Evolutionary conservation across 2,329 filamentous ascomycete genomes (phyloP), one percentile per base, ranked within the genome.

Genomic region (Aspergillus brasiliensis): DNA sequence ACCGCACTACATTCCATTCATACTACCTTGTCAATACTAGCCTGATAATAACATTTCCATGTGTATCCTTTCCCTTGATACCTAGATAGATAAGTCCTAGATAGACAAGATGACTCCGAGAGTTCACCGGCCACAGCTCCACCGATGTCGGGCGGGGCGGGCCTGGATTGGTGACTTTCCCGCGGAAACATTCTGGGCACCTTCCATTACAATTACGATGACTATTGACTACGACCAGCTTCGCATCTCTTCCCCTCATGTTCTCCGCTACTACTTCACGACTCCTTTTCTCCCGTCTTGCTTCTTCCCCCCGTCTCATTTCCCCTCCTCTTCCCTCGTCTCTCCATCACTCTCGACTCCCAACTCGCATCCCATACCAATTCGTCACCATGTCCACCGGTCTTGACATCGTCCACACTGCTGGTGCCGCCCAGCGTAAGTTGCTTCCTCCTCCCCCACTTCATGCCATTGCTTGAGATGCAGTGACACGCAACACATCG

Each of bases 351-450:
- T 15, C 40, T 44, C 40, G 64, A 37, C 46, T 58, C 64, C 48
- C 57, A 40, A 11, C 5, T 51, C 56, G 25, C 42, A 57, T 37
- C 55, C 31, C 37, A 51, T 40, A 61, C 49, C 66, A 67, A 60
- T 53, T 56, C 57, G 66, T 59, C 65, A 67, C 63, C 59, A 78
- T 78, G 76, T 74, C 76, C 68, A 75, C 76, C 67, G 67, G 70
- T 61, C 71, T 79, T 67, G 74, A 73, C 42, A 62, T 68, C 52
- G 69, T 81, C 65, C 75, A 75, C 62, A 70, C 78, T 37, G 74
- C 76, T 67, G 75, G 78, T 59, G 79, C 79, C 54, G 79, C 77
- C 68, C 79, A 78, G 70, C 78, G 79, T 81, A 73, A 69, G 78
- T 75, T 75, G 13, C 51, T 40, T 5, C 25, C 5, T 42, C 25